A percentile compares a stretch with the other conserved stretches of the same genome.
These are phyloP conservation scores for Candida stauntonica DNA, from an alignment of 805 yeast genomes.

Conservation along the genomic window DNA sequence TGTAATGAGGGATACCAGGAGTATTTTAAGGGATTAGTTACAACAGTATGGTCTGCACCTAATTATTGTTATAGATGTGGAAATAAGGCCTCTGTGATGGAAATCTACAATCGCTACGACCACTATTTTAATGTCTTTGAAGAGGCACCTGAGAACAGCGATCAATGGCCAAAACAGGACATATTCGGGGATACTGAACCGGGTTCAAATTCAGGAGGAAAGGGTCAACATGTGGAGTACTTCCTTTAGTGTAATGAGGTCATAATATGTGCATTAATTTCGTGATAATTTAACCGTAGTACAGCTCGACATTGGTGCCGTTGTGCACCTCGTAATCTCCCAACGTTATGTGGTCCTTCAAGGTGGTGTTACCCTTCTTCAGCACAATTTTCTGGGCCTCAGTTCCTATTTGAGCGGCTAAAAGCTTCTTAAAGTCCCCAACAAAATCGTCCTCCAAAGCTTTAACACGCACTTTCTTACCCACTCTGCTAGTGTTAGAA, in stretches of 20 bases:
- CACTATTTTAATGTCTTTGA: constrained; percentile 87
- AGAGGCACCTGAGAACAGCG: constrained; percentile 91
- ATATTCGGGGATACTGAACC: constrained; percentile 14
- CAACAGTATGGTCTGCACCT: constrained; percentile 99
- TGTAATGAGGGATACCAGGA: constrained; percentile 96
- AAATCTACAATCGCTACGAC: constrained; percentile 65
- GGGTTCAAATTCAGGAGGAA: constrained; percentile 1
- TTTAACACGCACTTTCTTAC: constrained; percentile 83
- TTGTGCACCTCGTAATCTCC: constrained; percentile 95
- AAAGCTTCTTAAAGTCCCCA: constrained; percentile 83
- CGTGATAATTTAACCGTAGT: constrained; percentile 44
- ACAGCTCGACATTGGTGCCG: constrained; percentile 82
- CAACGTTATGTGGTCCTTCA: constrained; percentile 83
- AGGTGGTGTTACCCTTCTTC: constrained; percentile 80
- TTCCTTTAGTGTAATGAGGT: constrained; percentile 36
- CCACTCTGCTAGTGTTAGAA: constrained; percentile 44
- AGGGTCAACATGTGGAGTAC: constrained; percentile 45
- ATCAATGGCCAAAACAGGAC: constrained; percentile 31
- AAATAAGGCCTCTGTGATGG: constrained; percentile 94
- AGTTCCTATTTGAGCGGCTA: constrained; percentile 80
- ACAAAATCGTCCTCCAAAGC: constrained; percentile 81
- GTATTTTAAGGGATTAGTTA: constrained; percentile 83
- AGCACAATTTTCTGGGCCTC: constrained; percentile 58
- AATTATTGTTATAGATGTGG: constrained; percentile 97
- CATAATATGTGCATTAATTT: neutral